These are phyloP conservation scores for Lichtheimia ramosa DNA, from an alignment of 371 early-diverging fungal species.

Conservation along the genomic window DNA sequence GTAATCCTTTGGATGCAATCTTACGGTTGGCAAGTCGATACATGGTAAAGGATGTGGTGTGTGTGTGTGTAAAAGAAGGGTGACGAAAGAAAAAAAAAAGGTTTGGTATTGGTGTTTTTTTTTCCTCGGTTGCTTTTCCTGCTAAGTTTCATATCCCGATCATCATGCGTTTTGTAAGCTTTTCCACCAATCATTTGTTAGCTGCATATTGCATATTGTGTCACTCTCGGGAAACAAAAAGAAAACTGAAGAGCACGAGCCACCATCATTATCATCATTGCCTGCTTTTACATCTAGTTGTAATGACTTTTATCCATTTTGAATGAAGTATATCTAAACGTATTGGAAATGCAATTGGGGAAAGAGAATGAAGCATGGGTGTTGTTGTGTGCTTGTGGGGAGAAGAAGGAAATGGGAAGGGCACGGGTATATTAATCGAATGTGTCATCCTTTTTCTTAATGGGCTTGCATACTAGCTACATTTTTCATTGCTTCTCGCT, in stretches of 20 bases:
- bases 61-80: neutral
- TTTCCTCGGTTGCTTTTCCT: neutral
- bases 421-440: too few relatives aligned
- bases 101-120: neutral
- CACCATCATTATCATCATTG: neutral
- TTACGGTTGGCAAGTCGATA: constrained; percentile 38
- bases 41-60: constrained; percentile 19
- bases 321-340: too few relatives aligned
- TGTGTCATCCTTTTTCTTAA: constrained; percentile 7
- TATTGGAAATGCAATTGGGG: too few relatives aligned
- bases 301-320: too few relatives aligned
- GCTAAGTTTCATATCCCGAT: neutral
- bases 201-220: too few relatives aligned
- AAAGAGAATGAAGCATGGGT: too few relatives aligned
- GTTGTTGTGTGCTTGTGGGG: too few relatives aligned
- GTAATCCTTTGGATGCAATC: neutral
- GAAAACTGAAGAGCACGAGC: constrained; percentile 6
- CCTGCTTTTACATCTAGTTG: too few relatives aligned
- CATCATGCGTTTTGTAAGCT: too few relatives aligned
- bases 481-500: constrained; percentile 39
- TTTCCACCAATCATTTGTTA: too few relatives aligned
- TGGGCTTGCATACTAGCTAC: constrained; percentile 31
- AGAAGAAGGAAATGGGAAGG: too few relatives aligned
- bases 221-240: neutral
- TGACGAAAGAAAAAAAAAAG: constrained; percentile 11